Evolutionary conservation across 2,329 filamentous ascomycete species (phyloP).

Genomic region (Aspergillus hiratsukae): DNA sequence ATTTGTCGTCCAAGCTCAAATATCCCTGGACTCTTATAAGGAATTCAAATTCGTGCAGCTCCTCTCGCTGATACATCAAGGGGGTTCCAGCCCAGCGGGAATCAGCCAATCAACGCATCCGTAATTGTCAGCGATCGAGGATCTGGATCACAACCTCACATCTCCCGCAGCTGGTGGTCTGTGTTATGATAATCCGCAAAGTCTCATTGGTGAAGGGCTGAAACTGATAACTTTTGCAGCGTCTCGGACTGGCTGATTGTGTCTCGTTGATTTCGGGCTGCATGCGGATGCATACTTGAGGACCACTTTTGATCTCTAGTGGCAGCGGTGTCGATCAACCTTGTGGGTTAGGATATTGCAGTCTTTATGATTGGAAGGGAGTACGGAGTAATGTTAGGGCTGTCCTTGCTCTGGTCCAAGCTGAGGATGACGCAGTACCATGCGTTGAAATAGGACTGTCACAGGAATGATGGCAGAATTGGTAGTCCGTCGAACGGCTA

Average conservation of each 20-base stretch:
- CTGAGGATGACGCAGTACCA: not conserved
- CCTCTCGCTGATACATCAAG: not conserved
- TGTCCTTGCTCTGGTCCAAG: not conserved
- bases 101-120: constrained; percentile 5
- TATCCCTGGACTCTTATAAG: not conserved
- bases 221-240: not conserved
- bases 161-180: not conserved
- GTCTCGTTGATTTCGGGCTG: not conserved
- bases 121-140: constrained; percentile 7
- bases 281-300: not conserved
- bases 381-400: not conserved
- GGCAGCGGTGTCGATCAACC: not conserved
- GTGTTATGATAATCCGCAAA: not conserved
- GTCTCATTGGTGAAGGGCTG: not conserved
- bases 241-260: not conserved
- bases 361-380: not conserved
- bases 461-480: not conserved
- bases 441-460: not conserved
- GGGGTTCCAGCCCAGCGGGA: not conserved
- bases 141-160: not conserved
- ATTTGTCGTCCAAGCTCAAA: not conserved
- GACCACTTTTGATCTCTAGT: not conserved
- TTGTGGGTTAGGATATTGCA: not conserved
- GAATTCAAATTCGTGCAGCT: not conserved
- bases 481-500: not conserved